Evolutionary conservation across 176 grass and related monocot species (phyloP).

Genomic region (Triticum monococcum): DNA sequence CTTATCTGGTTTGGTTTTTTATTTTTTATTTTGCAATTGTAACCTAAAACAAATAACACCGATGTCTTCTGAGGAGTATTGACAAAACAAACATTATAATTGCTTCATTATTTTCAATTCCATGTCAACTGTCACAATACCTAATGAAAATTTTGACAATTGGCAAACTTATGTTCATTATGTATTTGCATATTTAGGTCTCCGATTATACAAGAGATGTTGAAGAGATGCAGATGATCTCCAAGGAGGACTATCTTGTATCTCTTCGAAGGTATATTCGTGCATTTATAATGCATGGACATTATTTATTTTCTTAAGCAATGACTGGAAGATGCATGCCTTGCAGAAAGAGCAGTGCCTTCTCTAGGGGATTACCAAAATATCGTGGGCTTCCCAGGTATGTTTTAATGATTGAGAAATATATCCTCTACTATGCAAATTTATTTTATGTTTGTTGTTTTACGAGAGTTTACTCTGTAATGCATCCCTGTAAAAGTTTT

Average conservation of each 20-base stretch:
- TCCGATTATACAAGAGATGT: slow-evolving; percentile 99
- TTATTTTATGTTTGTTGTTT: neutral
- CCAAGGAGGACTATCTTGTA: slow-evolving; percentile 98
- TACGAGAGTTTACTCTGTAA: neutral
- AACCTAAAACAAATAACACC: neutral
- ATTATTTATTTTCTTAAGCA: slow-evolving; percentile 41
- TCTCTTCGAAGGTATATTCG: slow-evolving; percentile 88
- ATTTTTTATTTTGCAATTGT: neutral
- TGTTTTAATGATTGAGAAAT: slow-evolving; percentile 9
- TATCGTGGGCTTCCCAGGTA: slow-evolving; percentile 91
- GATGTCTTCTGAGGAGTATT: neutral
- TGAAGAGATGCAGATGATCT: slow-evolving; percentile 98
- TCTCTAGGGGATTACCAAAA: slow-evolving; percentile 93
- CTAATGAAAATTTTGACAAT: slow-evolving; percentile 12
- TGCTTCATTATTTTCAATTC: slow-evolving; percentile 20
- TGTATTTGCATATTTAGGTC: slow-evolving; percentile 66
- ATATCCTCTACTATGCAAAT: slow-evolving; percentile 1
- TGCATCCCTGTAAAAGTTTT: neutral
- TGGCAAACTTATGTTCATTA: slow-evolving; percentile 30
- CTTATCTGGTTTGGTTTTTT: slow-evolving; percentile 9
- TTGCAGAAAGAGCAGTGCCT: slow-evolving; percentile 99
- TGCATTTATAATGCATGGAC: slow-evolving; percentile 11
- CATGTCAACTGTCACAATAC: slow-evolving; percentile 5
- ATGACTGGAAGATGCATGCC: slow-evolving; percentile 21
- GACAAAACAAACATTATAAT: neutral